Evolutionary conservation across 2,329 filamentous ascomycete species (phyloP), one percentile per base, ranked within the genome.

Genomic region (Verticillium zaregamsianum): DNA sequence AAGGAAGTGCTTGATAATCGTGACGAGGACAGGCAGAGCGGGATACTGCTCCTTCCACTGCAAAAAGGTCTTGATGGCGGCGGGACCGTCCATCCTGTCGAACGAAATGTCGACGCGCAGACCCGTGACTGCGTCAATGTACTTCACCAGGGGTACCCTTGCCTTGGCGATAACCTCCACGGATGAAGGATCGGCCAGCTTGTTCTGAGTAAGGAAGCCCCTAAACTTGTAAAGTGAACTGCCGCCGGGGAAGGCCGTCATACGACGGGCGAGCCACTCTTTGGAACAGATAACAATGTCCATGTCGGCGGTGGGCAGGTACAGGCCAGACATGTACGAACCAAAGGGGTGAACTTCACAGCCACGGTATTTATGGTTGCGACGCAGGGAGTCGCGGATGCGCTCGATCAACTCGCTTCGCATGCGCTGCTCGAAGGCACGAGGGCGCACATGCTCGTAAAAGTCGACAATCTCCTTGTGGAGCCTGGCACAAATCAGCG

Each of bases 81-180:
- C 77, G 11, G 97, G 78, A 12, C 95, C 95, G 52, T 90, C 91
- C 39, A 89, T 77, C 71, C 97, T 98, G 76, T 99, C 94, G 71
- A 99, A 97, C 0, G 93, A 98, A 14, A 99, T 85, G 72, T 99
- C 95, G 14, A 98, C 90, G 67, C 90, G 91, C 59, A 99, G 79
- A 14, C 88, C 88, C 1, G 93, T 97, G 59, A 83, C 70, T 60
- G 79, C 82, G 71, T 99, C 95, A 55, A 92, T 83, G 70, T 91
- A 98, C 74, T 99, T 99, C 76, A 98, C 86, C 60, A 99, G 86
- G 0, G 95, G 95, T 2, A 99, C 93, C 69, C 90, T 92, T 25
- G 95, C 93, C 66, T 82, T 80, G 1, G 83, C 70, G 66, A 99
- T 92, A 37, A 90, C 82, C 67, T 90, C 84, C 35, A 93, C 80